Base-by-base conservation (phyloP, 768 basidiomycete genomes). In the Phlebiopsis gigantea region DNA sequence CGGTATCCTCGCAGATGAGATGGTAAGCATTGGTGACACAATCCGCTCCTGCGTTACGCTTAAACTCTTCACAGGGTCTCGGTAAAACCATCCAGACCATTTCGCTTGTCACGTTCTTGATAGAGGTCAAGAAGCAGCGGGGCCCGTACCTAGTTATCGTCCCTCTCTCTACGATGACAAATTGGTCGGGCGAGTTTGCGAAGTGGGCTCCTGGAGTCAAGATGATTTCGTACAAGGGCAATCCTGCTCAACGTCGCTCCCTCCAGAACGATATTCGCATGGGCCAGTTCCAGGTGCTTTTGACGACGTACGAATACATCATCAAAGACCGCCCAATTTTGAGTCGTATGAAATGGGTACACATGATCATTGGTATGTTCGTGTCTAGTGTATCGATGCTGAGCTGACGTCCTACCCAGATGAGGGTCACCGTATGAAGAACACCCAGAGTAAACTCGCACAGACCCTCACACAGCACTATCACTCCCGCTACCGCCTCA, bases 381-480 rank as follows among this genome's bases (percentile, higher is more conserved):
- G 10, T 30, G 6, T 30, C 34, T 48, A 1, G 14, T 4, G 26
- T 39, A 39, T n/a, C 21, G 21, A 5, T 30, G 29, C 46, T 8
- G 21, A 15, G 9, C 53, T 58, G 47, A 58, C 56, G 29, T 59
- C 42, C 46, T 45, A 28, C 15, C 22, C 49, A 91, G 87, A 98
- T 68, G 94, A 98, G 79, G 94, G 94, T 63, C 94, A 97, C 72
- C 90, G 94, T 67, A 93, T 97, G 93, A 98, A 98, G 76, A 97
- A 98, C 68, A 94, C 85, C 14, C 93, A 73, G 80, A 92, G 76
- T 65, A 96, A 96, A 74, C 81, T 97, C 34, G 80, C 84, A 3
- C 88, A 92, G 69, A 98, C 95, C 1, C 80, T 98, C 30, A 91
- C 89, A 15, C 89, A 90, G 44, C 92, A 88, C 72, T 98, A 98